phyloP scores from a whole-genome alignment of 75 land plant genomes.

The Pinus albicaulis region DNA sequence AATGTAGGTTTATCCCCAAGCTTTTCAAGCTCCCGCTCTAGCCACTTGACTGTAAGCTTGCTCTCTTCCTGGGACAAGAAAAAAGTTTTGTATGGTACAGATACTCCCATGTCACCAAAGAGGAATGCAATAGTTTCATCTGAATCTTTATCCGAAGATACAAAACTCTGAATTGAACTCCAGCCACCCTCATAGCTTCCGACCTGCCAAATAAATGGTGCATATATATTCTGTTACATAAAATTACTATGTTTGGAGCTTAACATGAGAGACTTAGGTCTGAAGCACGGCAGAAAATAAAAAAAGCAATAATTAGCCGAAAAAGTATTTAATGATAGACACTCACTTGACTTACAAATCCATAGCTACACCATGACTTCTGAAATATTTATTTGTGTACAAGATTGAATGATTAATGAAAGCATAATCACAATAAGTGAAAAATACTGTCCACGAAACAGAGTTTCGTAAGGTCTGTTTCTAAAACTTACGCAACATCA shows the following conservation, averaged over 20 bases:
- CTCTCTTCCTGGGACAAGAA: constrained; percentile 61
- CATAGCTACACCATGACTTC: not conserved
- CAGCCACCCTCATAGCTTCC: constrained; percentile 82
- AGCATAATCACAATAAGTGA: not conserved
- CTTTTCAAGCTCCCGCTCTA: constrained; percentile 68
- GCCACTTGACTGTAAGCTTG: constrained; percentile 69
- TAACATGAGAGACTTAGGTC: not conserved
- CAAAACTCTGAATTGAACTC: constrained; percentile 68
- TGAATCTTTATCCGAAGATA: constrained; percentile 50
- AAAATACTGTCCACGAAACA: not conserved
- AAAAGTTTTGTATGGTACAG: constrained; percentile 34
- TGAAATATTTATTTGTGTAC: not conserved
- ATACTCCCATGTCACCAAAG: constrained; percentile 51
- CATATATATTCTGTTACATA: too few species aligned
- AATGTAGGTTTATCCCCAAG: constrained; percentile 70
- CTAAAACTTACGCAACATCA: not conserved
- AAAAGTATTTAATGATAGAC: not conserved
- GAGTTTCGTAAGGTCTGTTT: not conserved
- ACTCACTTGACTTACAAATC: not conserved
- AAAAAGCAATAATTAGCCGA: not conserved
- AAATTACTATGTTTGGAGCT: too few species aligned
- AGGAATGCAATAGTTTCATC: constrained; percentile 79
- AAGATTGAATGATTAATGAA: not conserved
- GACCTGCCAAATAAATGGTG: constrained; percentile 43
- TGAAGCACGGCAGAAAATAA: not conserved